Conservation (phyloP, 2,329 filamentous ascomycete genomes). For the Fusarium brachygibbosum region DNA sequence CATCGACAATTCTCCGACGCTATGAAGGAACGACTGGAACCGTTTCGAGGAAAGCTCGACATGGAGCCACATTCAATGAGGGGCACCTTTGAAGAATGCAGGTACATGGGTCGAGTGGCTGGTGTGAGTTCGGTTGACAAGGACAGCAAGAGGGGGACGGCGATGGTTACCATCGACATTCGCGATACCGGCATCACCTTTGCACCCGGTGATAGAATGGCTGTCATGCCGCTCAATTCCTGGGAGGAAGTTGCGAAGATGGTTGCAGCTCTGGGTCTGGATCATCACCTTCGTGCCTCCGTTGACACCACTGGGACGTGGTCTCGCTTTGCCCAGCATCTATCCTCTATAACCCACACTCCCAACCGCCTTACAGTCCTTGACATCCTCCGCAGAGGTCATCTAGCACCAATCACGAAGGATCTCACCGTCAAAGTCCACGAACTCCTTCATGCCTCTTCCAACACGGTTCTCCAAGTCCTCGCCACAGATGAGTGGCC, state of each 20-base stretch:
- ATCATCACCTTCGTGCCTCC: constrained; percentile 59
- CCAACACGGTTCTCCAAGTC: constrained; percentile 63
- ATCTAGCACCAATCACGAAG: constrained; percentile 66
- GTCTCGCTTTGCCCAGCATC: constrained; percentile 63
- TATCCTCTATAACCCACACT: constrained; percentile 55
- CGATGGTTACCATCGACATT: constrained; percentile 65
- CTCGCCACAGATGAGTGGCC: constrained; percentile 66
- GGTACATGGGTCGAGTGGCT: constrained; percentile 61
- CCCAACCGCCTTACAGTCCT: constrained; percentile 57
- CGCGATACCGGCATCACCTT: constrained; percentile 67
- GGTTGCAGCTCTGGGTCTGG: constrained; percentile 64
- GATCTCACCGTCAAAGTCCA: constrained; percentile 64
- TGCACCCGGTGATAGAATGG: constrained; percentile 65
- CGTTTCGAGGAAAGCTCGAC: constrained; percentile 60
- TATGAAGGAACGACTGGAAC: constrained; percentile 42
- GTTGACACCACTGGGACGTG: constrained; percentile 58
- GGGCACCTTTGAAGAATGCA: constrained; percentile 67
- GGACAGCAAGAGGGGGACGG: constrained; percentile 56
- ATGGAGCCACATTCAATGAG: constrained; percentile 67
- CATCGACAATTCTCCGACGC: constrained; percentile 41
- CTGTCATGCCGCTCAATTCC: constrained; percentile 67
- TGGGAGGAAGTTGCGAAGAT: constrained; percentile 69
- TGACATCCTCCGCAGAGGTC: constrained; percentile 65
- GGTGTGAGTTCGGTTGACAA: constrained; percentile 56
- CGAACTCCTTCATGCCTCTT: constrained; percentile 63